Base-by-base conservation (phyloP, 1,284 basidiomycete genomes). In the Ustilago xerochloae region DNA sequence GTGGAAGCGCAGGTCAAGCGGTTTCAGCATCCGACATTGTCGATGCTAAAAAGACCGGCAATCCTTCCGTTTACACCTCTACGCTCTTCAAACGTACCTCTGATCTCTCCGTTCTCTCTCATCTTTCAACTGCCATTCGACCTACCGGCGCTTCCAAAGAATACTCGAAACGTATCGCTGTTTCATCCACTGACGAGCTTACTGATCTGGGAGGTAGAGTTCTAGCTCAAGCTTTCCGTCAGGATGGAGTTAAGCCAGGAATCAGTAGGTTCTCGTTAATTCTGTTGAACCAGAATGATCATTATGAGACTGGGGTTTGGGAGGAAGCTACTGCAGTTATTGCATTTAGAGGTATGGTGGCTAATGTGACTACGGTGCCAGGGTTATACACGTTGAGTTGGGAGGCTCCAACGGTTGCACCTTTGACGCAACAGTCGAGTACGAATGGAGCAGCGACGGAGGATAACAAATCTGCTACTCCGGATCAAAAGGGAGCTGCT, bases 251-350 rank as follows among this genome's bases (percentile, higher is more conserved):
- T 39, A 53, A 53, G 16, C 54, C 59, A 6, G 71, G 69, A 4
- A 30, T 67, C 0, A 57, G 57, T 4, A 28, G 77, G 2, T 79
- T 69, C 43, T 74, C 74, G 20, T 9, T 79, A 18, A 36, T 75
- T 5, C n/a, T 79, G 33, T 32, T 77, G 18, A 74, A 77, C 52
- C 75, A 75, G 65, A 70, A 78, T 61, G 77, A 78, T 43, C 74
- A 78, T 28, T 75, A 74, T 48, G 70, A 69, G 48, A 63, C 74
- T 3, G 74, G 55, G 4, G 30, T 52, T 1, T 77, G 32, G 4
- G 63, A 69, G 52, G 26, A 26, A 4, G 50, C 28, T 0, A 77
- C 74, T 0, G 59, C 62, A 4, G 59, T 56, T 26, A 70, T 77
- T 22, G 38, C 51, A 18, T 77, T 77, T 52, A 39, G 74, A 2